Evolutionary conservation across 345 rosid genomes (phyloP).

Genomic region (Bruguiera sexangula): DNA sequence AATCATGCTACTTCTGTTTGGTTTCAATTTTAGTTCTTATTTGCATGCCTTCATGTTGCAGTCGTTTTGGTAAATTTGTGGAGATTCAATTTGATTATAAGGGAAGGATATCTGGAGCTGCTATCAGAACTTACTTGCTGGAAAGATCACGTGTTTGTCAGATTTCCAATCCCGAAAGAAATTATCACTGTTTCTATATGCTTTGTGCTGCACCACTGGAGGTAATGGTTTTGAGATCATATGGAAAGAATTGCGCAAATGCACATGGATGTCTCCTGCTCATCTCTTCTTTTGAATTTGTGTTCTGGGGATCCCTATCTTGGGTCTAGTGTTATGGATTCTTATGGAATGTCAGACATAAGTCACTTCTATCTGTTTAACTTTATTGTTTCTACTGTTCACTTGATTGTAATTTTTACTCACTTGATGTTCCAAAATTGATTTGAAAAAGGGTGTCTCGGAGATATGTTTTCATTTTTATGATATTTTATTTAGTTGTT

Average conservation of each 20-base stretch:
- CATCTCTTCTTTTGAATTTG: too few relatives aligned
- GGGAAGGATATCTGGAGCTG: constrained; percentile 88
- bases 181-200: constrained; percentile 73
- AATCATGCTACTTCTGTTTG: neutral
- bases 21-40: neutral
- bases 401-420: too few relatives aligned
- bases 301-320: neutral
- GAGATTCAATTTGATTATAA: constrained; percentile 84
- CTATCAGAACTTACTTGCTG: constrained; percentile 69
- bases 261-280: neutral
- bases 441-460: too few relatives aligned
- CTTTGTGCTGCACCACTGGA: constrained; percentile 70
- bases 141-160: constrained; percentile 84
- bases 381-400: neutral
- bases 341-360: neutral
- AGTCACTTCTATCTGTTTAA: neutral
- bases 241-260: neutral
- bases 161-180: constrained; percentile 76
- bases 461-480: too few relatives aligned
- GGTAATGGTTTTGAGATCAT: constrained; percentile 23
- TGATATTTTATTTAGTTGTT: too few relatives aligned
- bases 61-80: constrained; percentile 91
- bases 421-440: too few relatives aligned
- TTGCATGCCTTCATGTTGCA: constrained; percentile 7
- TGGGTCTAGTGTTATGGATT: neutral